Evolutionary conservation across 768 basidiomycete genomes (phyloP).

Genomic region (Trichaptum fuscoviolaceum): DNA sequence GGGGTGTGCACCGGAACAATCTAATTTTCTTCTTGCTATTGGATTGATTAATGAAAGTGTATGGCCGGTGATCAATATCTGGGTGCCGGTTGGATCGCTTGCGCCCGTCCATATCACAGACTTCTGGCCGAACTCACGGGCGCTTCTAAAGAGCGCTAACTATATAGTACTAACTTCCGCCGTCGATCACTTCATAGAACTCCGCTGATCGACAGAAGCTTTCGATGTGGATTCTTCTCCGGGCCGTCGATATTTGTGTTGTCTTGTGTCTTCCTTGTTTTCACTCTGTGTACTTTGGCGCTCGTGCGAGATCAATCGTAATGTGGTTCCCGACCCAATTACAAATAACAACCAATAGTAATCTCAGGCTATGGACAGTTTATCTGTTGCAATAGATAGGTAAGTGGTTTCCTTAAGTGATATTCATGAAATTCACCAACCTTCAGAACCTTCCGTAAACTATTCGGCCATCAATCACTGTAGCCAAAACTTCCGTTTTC

Average conservation of each 20-base stretch:
- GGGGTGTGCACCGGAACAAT: no score
- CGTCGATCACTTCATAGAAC: neutral
- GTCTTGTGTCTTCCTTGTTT: neutral
- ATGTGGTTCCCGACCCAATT: no score
- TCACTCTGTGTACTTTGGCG: neutral
- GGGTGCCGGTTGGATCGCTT: neutral
- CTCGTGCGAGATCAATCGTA: no score
- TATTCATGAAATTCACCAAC: conserved; percentile 16
- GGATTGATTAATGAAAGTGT: neutral
- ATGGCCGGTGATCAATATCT: neutral
- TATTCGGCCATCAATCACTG: conserved; percentile 69
- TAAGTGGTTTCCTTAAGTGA: neutral
- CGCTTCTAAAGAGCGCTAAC: neutral
- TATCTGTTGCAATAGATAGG: conserved; percentile 18
- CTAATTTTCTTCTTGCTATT: neutral
- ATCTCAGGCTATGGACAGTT: conserved; percentile 5
- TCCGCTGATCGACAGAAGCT: neutral
- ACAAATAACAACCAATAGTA: no score
- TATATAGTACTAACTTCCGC: no score
- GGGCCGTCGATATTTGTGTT: neutral
- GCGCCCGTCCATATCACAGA: no score
- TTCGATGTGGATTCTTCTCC: neutral
- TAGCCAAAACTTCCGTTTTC: conserved; percentile 60
- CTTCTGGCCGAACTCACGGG: neutral
- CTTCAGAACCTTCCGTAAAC: conserved; percentile 40